Evolutionary conservation across 225 moss, liverwort and hornwort species (phyloP).

Genomic region (Bryum argenteum): DNA sequence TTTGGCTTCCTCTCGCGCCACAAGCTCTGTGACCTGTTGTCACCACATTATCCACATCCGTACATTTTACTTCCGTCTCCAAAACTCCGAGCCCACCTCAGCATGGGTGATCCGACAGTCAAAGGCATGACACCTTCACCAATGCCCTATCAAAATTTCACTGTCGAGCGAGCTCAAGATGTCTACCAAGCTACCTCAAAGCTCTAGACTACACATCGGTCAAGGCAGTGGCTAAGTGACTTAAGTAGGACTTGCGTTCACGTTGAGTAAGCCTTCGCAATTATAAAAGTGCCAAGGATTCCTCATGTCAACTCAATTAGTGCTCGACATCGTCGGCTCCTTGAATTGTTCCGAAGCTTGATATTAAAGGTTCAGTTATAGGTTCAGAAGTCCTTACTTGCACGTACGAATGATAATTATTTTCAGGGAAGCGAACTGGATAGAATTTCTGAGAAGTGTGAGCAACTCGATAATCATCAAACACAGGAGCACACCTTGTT

Average conservation of each 20-base stretch:
- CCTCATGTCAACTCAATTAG: neutral
- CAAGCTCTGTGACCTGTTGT: constrained; percentile 73
- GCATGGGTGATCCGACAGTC: too few species aligned
- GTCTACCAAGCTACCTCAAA: too few species aligned
- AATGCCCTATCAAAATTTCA: too few species aligned
- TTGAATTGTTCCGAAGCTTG: neutral
- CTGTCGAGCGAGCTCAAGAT: too few species aligned
- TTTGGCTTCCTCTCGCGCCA: constrained; percentile 58
- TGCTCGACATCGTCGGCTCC: too few species aligned
- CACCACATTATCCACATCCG: neutral
- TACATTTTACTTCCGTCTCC: neutral
- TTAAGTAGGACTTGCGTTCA: too few species aligned
- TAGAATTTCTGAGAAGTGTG: neutral
- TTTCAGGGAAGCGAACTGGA: neutral
- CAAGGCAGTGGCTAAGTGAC: too few species aligned
- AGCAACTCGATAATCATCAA: neutral
- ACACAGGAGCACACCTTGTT: constrained; percentile 64
- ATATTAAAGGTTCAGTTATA: neutral
- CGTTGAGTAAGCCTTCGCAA: neutral
- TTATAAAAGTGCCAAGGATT: neutral
- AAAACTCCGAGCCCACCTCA: neutral
- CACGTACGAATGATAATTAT: neutral
- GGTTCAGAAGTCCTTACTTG: neutral
- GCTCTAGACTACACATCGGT: too few species aligned
- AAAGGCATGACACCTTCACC: too few species aligned